Percentiles rank a stretch among this genome's conserved stretches.
These are phyloP conservation scores for Picea abies DNA, from an alignment of 83 land plant genomes.

Conservation along the genomic window DNA sequence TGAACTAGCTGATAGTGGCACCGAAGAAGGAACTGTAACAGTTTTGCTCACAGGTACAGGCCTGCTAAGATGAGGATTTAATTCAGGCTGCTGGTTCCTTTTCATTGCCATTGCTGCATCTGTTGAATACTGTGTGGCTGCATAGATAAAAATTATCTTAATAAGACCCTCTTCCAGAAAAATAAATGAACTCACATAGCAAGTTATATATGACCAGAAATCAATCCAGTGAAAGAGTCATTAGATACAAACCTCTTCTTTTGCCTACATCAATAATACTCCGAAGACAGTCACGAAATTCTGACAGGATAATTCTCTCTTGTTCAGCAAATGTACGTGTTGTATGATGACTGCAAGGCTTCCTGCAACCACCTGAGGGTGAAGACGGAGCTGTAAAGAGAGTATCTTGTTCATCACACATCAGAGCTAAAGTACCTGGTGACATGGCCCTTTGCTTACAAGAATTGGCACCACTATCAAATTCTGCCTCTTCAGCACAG, in stretches of 20 bases:
- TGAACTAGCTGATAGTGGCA: conserved; percentile 1
- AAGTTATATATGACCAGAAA: neutral
- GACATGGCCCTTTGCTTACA: conserved; percentile 76
- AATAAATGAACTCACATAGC: neutral
- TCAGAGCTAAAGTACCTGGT: conserved; percentile 93
- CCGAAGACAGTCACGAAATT: conserved; percentile 79
- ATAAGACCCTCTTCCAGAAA: conserved; percentile 2
- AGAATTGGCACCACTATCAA: neutral
- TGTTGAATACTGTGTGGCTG: conserved; percentile 18
- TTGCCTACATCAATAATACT: conserved; percentile 75
- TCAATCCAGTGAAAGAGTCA: neutral
- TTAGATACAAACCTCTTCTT: conserved; percentile 58
- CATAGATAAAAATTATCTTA: neutral
- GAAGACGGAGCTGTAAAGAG: conserved; percentile 61
- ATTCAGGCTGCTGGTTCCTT: conserved; percentile 4
- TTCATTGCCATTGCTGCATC: conserved; percentile 11
- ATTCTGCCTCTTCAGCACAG: conserved; percentile 32
- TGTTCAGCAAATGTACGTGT: conserved; percentile 80
- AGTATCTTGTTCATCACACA: conserved; percentile 97
- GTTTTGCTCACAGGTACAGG: neutral
- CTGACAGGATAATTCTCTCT: conserved; percentile 76
- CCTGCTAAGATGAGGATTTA: conserved; percentile 10
- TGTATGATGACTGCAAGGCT: conserved; percentile 28
- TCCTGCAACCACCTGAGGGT: conserved; percentile 25
- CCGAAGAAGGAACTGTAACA: conserved; percentile 8